Conservation (phyloP, 2,329 filamentous ascomycete species). For the Pseudogymnoascus sp. region DNA sequence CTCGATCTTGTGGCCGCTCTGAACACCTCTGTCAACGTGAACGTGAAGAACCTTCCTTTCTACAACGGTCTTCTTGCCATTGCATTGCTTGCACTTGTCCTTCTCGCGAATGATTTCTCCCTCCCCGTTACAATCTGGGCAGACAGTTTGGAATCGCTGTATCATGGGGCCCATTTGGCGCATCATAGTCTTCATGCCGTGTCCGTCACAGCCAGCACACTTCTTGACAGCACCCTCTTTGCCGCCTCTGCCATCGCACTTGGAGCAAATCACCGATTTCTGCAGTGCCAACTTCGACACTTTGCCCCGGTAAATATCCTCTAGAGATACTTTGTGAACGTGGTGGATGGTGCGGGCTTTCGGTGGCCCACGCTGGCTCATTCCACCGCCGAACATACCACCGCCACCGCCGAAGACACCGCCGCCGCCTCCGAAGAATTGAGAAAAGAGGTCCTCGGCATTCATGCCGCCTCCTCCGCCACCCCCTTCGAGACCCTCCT, state of each 20-base stretch:
- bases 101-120: constrained; percentile 95
- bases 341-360: constrained; percentile 96
- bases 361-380: constrained; percentile 69
- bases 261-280: constrained; percentile 92
- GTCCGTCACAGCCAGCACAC: constrained; percentile 82
- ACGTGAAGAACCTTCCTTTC: constrained; percentile 98
- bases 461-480: constrained; percentile 77
- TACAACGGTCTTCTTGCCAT: constrained; percentile 94
- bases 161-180: constrained; percentile 99
- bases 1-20: constrained; percentile 90
- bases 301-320: constrained; percentile 98
- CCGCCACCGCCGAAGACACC: constrained; percentile 61
- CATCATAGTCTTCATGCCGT: constrained; percentile 99
- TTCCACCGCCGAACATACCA: constrained; percentile 66
- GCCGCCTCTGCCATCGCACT: constrained; percentile 87
- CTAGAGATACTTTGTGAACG: constrained; percentile 94
- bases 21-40: constrained; percentile 90
- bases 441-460: constrained; percentile 90
- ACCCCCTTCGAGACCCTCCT: constrained; percentile 89
- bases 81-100: constrained; percentile 94
- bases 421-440: constrained; percentile 76
- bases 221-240: constrained; percentile 97
- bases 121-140: constrained; percentile 95
- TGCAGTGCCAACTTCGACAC: constrained; percentile 94
- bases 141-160: constrained; percentile 98